Evolutionary conservation across 352 stramenopile species (phyloP).

Genomic region (Elongisporangium anandrum): DNA sequence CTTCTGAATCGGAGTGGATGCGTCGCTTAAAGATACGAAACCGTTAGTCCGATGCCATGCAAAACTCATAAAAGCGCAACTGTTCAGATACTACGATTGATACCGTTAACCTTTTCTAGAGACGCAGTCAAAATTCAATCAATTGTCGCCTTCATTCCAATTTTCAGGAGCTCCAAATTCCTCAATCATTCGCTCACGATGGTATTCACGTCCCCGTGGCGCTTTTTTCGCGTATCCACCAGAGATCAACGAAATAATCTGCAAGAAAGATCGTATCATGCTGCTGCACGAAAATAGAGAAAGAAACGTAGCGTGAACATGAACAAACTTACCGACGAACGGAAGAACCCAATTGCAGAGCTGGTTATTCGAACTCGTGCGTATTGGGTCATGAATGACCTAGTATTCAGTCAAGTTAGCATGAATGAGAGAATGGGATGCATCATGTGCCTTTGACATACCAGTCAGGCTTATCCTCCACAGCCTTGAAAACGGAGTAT

Average conservation of each 20-base stretch:
- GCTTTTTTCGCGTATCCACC: constrained; percentile 65
- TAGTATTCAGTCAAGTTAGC: constrained; percentile 10
- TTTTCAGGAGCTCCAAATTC: constrained; percentile 35
- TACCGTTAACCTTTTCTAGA: background rate
- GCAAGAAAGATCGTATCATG: background rate
- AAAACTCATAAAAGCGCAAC: background rate
- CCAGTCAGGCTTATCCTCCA: constrained; percentile 35
- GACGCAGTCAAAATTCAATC: background rate
- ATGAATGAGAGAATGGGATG: background rate
- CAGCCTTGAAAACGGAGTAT: constrained; percentile 49
- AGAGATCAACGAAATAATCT: constrained; percentile 76
- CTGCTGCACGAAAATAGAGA: background rate
- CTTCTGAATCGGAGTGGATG: background rate
- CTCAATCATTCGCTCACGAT: constrained; percentile 51
- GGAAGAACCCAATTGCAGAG: constrained; percentile 70
- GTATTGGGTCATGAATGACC: constrained; percentile 65
- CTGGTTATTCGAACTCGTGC: constrained; percentile 68
- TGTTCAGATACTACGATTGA: background rate
- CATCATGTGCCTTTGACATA: constrained; percentile 9
- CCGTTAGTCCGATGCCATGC: background rate
- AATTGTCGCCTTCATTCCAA: background rate
- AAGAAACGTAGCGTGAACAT: constrained; percentile 1
- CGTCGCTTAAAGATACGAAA: background rate
- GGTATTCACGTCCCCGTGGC: constrained; percentile 51
- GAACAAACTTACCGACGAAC: constrained; percentile 37